Conservation (phyloP, 2,329 filamentous ascomycete genomes). For the Ophiostoma sp. region DNA sequence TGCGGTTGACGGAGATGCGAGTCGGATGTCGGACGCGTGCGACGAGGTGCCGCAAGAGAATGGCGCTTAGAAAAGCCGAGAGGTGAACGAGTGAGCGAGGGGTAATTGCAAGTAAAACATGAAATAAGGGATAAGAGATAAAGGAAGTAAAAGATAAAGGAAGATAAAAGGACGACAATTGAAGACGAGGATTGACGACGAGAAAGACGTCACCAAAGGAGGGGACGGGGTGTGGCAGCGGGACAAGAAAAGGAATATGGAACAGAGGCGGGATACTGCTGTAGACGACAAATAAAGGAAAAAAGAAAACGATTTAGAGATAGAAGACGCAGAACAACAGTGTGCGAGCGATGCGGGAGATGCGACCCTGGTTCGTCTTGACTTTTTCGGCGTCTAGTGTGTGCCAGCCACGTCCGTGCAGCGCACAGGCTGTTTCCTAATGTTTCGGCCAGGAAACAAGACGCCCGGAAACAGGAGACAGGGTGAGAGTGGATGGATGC, state of each 20-base stretch:
- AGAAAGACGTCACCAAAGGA: conserved; percentile 9
- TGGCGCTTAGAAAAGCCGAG: no score
- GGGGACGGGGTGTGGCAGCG: neutral
- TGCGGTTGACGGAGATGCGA: neutral
- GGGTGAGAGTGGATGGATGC: neutral
- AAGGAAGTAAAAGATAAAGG: no score
- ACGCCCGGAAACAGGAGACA: no score
- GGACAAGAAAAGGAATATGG: neutral
- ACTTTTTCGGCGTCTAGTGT: conserved; percentile 14
- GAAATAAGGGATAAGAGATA: no score
- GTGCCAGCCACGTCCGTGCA: conserved; percentile 17
- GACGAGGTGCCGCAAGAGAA: neutral
- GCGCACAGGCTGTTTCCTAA: conserved; percentile 15
- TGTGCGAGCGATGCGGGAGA: neutral
- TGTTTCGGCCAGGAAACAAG: conserved; percentile 22
- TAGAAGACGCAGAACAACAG: neutral
- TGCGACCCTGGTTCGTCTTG: conserved; percentile 15
- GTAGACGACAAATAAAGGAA: neutral
- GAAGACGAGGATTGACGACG: neutral
- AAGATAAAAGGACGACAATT: neutral
- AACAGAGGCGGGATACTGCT: neutral
- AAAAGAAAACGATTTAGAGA: neutral
- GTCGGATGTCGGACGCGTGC: neutral
- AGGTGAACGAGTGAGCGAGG: neutral
- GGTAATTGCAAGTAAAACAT: no score